A percentile compares a stretch with the other conserved stretches of the same genome.
These are phyloP conservation scores for Sisymbrium altissimum DNA, from an alignment of 345 rosid genomes.

Conservation along the genomic window DNA sequence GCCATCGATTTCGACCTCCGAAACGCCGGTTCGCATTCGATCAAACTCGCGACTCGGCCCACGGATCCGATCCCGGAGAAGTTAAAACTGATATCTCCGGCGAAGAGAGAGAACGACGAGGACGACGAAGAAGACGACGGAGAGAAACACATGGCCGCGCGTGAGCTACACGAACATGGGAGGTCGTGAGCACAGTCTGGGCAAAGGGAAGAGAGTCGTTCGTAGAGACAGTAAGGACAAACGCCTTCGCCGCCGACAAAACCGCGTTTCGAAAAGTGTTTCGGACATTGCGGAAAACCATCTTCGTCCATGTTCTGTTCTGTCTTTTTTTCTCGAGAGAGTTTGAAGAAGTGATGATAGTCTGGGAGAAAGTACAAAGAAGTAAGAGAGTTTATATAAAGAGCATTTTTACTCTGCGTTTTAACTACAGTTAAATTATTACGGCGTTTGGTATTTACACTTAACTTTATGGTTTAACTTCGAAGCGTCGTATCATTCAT, in stretches of 20 bases:
- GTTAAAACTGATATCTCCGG: slow-evolving; percentile 21
- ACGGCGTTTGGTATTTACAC: slow-evolving; percentile 11
- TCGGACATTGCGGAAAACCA: slow-evolving; percentile 61
- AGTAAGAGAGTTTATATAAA: background rate
- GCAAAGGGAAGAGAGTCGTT: slow-evolving; percentile 71
- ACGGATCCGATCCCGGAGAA: slow-evolving; percentile 39
- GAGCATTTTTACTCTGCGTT: slow-evolving; percentile 11
- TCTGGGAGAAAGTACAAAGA: background rate
- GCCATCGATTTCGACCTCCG: slow-evolving; percentile 80
- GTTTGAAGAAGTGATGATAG: no score
- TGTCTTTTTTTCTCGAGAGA: background rate
- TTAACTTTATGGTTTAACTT: slow-evolving; percentile 17
- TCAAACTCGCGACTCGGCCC: slow-evolving; percentile 55
- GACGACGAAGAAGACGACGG: slow-evolving; percentile 51
- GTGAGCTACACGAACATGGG: slow-evolving; percentile 64
- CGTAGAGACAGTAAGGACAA: slow-evolving; percentile 81
- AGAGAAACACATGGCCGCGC: slow-evolving; percentile 39
- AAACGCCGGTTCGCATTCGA: slow-evolving; percentile 69
- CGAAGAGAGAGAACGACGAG: slow-evolving; percentile 41
- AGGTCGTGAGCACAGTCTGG: slow-evolving; percentile 73
- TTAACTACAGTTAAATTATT: slow-evolving; percentile 24
- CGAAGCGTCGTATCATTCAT: background rate
- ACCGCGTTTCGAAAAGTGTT: slow-evolving; percentile 60
- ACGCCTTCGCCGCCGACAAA: slow-evolving; percentile 54
- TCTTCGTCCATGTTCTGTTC: slow-evolving; percentile 54